Base-by-base conservation (phyloP, 129 eudicot species). In the Escallonia rubra region DNA sequence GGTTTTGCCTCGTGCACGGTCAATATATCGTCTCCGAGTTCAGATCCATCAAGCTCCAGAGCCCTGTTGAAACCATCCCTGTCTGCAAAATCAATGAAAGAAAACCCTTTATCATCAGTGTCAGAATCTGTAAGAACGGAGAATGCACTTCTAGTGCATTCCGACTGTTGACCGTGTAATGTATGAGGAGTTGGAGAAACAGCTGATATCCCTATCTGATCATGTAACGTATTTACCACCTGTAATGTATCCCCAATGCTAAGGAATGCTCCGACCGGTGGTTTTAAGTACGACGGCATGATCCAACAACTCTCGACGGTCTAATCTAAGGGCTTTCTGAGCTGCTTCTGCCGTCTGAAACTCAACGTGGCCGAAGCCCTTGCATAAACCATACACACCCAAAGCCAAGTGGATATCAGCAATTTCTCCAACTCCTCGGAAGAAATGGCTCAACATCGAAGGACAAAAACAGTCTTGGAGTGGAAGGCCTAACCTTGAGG, bases 141-240 rank as follows among this genome's bases (percentile, higher is more conserved):
- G 70, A 76, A 50, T 76, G 81, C 63, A 70, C 50, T 66, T 65
- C 67, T 43, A 76, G 52, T 12, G 81, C 76, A 76, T 57, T 59
- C 15, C 76, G 60, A 8, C 69, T 38, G 75, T 76, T 75, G 15
- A 16, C n/a, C 57, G 9, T 2, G 57, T 5, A 6, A 45, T 6
- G 8, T 6, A 55, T n/a, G 14, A 4, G 5, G 49, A 52, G n/a
- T 48, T 41, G 43, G 49, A 45, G 34, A 23, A 23, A 23, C 1
- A 23, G 34, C 34, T 23, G 10, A 34, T 14, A 5, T n/a, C 59
- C 5, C 38, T 9, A 46, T 46, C 50, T 46, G 10, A 46, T 6
- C 10, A 6, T 46, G 2, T 46, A 46, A 9, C 50, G 6, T 3
- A 13, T 11, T 6, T 11, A 52, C 12, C 12, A 52, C 4, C 0